phyloP scores from a whole-genome alignment of 164 flowering plant species.

The Saururus chinensis region DNA sequence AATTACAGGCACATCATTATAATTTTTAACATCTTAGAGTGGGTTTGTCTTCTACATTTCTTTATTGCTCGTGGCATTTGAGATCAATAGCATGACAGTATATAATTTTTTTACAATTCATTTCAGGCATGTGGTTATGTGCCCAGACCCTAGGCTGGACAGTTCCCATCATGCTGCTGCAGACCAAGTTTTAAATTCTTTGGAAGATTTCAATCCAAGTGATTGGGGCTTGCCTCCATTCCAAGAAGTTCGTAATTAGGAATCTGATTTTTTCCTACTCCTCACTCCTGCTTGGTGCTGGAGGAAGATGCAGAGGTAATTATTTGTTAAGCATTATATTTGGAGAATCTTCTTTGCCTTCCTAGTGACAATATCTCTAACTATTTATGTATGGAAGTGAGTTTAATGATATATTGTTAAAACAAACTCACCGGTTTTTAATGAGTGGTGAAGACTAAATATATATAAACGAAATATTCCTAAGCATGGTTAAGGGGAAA shows the following conservation, averaged over 20 bases:
- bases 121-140: conserved; percentile 81
- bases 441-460: too few relatives aligned
- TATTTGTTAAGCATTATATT: not conserved
- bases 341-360: not conserved
- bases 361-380: not conserved
- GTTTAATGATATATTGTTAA: too few relatives aligned
- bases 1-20: too few relatives aligned
- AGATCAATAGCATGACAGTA: not conserved
- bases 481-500: too few relatives aligned
- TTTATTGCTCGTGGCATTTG: not conserved
- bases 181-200: conserved; percentile 61
- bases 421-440: too few relatives aligned
- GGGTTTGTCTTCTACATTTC: too few relatives aligned
- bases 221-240: conserved; percentile 87
- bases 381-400: not conserved
- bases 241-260: conserved; percentile 20
- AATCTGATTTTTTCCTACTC: not conserved
- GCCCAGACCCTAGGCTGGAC: conserved; percentile 87
- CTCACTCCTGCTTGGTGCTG: not conserved
- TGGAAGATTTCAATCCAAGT: conserved; percentile 59
- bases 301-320: not conserved
- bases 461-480: too few relatives aligned
- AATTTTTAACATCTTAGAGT: too few relatives aligned
- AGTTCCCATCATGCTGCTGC: conserved; percentile 48
- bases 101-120: not conserved